These are phyloP conservation scores for Solanum gracilifrons DNA, from an alignment of 257 asterid genomes.

Conservation along the genomic window DNA sequence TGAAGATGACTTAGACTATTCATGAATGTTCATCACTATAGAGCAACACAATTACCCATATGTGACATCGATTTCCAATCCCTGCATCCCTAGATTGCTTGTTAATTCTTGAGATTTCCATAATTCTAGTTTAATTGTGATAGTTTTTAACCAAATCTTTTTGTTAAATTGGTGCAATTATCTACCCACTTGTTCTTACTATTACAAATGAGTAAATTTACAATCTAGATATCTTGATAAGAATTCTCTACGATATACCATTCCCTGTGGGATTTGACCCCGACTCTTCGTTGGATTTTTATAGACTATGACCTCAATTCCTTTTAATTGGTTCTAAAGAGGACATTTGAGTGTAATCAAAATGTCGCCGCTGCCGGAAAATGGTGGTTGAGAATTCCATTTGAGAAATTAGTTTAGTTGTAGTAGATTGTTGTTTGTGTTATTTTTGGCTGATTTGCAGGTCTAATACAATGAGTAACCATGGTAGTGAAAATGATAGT, in stretches of 20 bases:
- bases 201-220: too few relatives aligned
- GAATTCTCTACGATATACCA: not conserved
- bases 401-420: not conserved
- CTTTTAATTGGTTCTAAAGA: not conserved
- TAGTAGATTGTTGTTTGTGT: not conserved
- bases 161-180: not conserved
- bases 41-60: too few relatives aligned
- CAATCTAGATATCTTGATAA: not conserved
- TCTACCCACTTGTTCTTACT: not conserved
- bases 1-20: not conserved
- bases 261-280: not conserved
- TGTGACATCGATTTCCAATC: not conserved
- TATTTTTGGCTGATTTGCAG: not conserved
- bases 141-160: not conserved
- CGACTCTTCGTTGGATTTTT: not conserved
- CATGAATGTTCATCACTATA: not conserved
- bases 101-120: not conserved
- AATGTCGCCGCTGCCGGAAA: not conserved
- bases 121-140: not conserved
- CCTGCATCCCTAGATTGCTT: not conserved
- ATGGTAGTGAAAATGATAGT: not conserved
- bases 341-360: too few relatives aligned
- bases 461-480: not conserved
- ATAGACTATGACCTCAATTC: not conserved
- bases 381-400: not conserved